Evolutionary conservation across 2,329 filamentous ascomycete species (phyloP), one percentile per base, ranked within the genome.

Genomic region (Fusarium redolens): DNA sequence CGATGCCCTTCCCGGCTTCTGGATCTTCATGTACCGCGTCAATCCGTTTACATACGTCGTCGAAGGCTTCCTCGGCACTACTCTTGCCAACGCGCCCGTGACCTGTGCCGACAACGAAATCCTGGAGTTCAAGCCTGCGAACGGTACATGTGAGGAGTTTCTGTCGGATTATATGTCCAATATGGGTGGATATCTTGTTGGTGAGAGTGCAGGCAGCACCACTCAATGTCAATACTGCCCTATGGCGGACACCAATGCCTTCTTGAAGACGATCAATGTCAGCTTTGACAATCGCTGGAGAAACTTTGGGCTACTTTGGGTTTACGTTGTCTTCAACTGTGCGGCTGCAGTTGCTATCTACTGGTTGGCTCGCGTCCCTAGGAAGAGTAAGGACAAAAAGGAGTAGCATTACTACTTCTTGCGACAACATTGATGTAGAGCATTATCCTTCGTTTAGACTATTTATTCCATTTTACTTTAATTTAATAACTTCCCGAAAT

Each of bases 21-120:
- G 92, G 92, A 89, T 90, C 71, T 93, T 92, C 84, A 91, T 93
- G 88, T 94, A 94, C 79, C 87, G 91, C 41, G 84, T 93, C 63
- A 92, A 90, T 1, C 92, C 93, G 0, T 91, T 95, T 78, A 93
- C 92, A 0, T 96, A 96, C 78, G 83, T 94, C 3, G 87, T 94
- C 38, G 86, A 87, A 41, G 91, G 89, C 3, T 87, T 95, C 80
- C 81, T 93, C 2, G 86, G 89, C 0, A 87, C 88, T 1, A 89
- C 88, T 0, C 81, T 96, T 12, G 90, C 90, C 5, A 89, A 91
- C 66, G 87, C 87, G 0, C 51, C 77, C 0, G 65, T 68, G 0
- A 54, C 63, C 11, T 68, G 65, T 2, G 55, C 65, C 4, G 35
- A 35, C 4, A 68, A 61, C 2, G 65, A 68, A n/a, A 48, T 68